Base-by-base conservation (phyloP, 805 yeast genomes). In the Yamadazyma endophytica region DNA sequence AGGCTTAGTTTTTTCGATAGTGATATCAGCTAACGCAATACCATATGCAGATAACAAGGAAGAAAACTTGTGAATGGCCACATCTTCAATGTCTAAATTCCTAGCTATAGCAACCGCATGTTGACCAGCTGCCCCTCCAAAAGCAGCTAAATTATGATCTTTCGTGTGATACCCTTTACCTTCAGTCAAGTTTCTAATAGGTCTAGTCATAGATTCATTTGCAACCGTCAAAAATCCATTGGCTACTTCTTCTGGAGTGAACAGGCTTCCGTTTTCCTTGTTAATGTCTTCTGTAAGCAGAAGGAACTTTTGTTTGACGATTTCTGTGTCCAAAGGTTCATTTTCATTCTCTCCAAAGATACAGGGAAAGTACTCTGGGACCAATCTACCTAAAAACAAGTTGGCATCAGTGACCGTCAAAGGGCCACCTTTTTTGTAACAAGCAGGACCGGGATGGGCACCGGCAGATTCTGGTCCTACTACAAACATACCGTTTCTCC, bases 71-170 rank as follows among this genome's bases (percentile, higher is more conserved):
- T 87, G 95, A 16, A 83, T 79, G 20, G 85, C 56, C 6, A 87
- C 82, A 17, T 76, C 73, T 9, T 64, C 52, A 28, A 87, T 82
- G 6, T 88, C 88, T 38, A 87, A 64, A 16, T 73, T 68, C 35
- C 74, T 68, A 1, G 95, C 95, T 20, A 87, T 78, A 8, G 83
- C 78, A 29, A 75, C 78, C 2, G 92, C 89, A 55, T 84, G 89
- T 57, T 87, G 96, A 6, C 96, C 96, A 32, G 95, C 96, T 15
- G 95, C 95, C 28, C 96, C 96, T 28, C 96, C 96, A 58, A 87
- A 87, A 2, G 90, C 73, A 1, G 88, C 94, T 37, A 87, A 59
- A 35, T 81, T 61, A 52, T 87, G 95, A 8, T 71, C 62, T 7
- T 81, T 53, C 1, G 77, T 68, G 24, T 74, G 68, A 48, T 78